phyloP scores from a whole-genome alignment of 2,329 filamentous ascomycete species.

The Colletotrichum somersetense region DNA sequence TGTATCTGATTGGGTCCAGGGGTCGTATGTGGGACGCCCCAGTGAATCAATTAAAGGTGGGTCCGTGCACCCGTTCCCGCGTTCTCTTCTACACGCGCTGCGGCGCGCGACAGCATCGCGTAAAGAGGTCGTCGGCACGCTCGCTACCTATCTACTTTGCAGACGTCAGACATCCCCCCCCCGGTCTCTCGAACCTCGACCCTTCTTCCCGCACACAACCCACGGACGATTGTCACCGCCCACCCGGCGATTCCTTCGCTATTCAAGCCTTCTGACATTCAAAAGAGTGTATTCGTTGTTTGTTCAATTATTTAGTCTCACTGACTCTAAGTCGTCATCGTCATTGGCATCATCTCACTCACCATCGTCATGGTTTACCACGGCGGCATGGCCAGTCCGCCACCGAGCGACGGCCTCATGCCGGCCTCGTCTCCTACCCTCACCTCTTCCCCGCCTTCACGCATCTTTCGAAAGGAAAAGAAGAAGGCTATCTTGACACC shows the following conservation, averaged over 20 bases:
- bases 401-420: conserved; percentile 42
- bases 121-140: conserved; percentile 28
- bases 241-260: neutral
- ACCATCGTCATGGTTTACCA: conserved; percentile 32
- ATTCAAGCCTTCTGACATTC: neutral
- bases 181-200: conserved; percentile 13
- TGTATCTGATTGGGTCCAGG: conserved; percentile 27
- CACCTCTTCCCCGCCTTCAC: conserved; percentile 45
- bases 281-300: conserved; percentile 3
- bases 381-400: conserved; percentile 43
- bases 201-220: conserved; percentile 16
- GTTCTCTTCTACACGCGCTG: conserved; percentile 12
- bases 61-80: conserved; percentile 7
- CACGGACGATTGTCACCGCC: conserved; percentile 6
- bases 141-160: conserved; percentile 9
- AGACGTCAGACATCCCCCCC: conserved; percentile 31
- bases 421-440: conserved; percentile 42
- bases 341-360: neutral
- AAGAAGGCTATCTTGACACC: conserved; percentile 66
- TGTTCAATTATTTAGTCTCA: conserved; percentile 19
- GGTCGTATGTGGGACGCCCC: neutral
- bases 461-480: conserved; percentile 56
- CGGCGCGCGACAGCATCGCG: conserved; percentile 35
- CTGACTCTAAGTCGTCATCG: neutral
- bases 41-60: conserved; percentile 18